Evolutionary conservation across 2,329 filamentous ascomycete genomes (phyloP).

Genomic region (Sarocladium oryzae): DNA sequence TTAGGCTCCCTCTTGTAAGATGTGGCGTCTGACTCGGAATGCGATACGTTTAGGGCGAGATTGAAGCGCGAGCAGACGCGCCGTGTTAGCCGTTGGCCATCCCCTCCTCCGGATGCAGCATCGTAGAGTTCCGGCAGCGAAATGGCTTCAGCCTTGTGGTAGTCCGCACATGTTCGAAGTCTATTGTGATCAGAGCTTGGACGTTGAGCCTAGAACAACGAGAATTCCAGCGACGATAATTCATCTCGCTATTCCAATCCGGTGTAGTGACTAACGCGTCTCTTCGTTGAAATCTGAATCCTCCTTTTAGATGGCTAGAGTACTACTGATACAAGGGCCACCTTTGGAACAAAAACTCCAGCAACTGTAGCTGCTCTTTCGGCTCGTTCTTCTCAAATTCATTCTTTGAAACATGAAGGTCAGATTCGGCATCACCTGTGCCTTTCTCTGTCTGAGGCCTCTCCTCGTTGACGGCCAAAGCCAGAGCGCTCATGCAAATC

Average conservation of each 20-base stretch:
- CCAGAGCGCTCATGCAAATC: constrained; percentile 5
- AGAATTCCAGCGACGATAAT: neutral
- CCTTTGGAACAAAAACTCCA: too few relatives aligned
- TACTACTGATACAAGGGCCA: too few relatives aligned
- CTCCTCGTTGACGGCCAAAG: neutral
- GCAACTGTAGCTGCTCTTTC: too few relatives aligned
- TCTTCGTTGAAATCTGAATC: too few relatives aligned
- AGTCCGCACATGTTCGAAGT: neutral
- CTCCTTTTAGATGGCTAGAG: too few relatives aligned
- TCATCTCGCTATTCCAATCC: too few relatives aligned
- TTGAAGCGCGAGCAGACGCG: neutral
- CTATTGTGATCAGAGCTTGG: too few relatives aligned
- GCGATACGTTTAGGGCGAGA: neutral
- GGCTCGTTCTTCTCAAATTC: too few relatives aligned
- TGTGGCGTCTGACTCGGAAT: neutral
- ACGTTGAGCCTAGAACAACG: neutral
- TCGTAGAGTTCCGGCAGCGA: neutral
- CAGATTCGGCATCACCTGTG: neutral
- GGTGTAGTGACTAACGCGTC: too few relatives aligned
- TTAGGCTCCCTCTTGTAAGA: too few relatives aligned
- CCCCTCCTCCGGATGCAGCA: neutral
- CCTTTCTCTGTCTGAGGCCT: neutral
- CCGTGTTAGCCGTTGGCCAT: neutral
- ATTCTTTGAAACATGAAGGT: neutral
- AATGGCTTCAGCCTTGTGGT: neutral